Evolutionary conservation across 306 rosid species (phyloP), one percentile per base, ranked within the genome.

Genomic region (Ammopiptanthus mongolicus): DNA sequence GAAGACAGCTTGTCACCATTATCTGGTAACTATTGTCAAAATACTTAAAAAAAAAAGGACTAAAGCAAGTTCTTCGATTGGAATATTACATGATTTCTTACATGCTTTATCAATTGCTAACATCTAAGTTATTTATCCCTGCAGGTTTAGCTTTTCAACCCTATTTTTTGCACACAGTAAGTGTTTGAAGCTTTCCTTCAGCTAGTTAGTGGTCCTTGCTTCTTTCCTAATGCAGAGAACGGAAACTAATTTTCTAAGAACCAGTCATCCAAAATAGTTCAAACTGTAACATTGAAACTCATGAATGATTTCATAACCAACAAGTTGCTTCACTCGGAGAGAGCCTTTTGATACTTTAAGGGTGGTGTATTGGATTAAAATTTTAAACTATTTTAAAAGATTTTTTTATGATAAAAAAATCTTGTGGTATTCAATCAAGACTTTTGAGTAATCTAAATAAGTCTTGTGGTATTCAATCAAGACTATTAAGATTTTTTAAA

Each of bases 111-210:
- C 15, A 47, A 8, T 13, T 53, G 50, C 60, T 79, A 11, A 79
- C 73, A 34, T 65, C 4, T 57, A 46, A 15, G 33, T 63, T 10
- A 10, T 79, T 56, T 65, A 13, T 46, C 17, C 33, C 14, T 57
- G 78, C 90, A 86, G 90, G 93, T 88, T 88, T 73, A 86, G 90
- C 86, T 86, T 88, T 52, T 88, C 93, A 81, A 88, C 93, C 52
- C 48, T 87, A 76, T 92, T 92, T 83, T 92, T 86, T 52, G 58
- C 93, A 23, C 97, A 92, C 8, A 84, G 97, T 90, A 82, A 92
- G 97, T 85, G 25, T 57, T 9, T 14, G 25, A 4, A 42, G 11
- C 52, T 12, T 25, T 28, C 2, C 17, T 74, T 17, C 2, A 19
- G 6, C 19, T 33, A 60, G 63, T 48, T 25, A 25, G 28, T 25